These are phyloP conservation scores for Solanum hybrid DNA, from an alignment of 305 asterid genomes.

Conservation along the genomic window DNA sequence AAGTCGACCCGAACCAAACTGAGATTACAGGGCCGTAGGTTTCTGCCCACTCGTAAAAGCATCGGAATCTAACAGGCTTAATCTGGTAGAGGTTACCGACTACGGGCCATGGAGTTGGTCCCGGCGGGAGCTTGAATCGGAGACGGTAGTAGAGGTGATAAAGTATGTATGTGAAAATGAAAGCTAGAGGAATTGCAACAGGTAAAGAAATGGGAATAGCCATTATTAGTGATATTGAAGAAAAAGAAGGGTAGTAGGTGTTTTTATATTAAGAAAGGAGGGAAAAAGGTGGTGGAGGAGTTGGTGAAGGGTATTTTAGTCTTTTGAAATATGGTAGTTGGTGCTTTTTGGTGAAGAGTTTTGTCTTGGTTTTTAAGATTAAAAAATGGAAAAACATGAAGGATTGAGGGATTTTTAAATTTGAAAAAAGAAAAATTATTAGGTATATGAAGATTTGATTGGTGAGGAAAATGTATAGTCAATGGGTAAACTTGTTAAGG, in stretches of 20 bases:
- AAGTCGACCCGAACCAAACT: constrained; percentile 40
- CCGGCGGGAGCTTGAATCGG: constrained; percentile 51
- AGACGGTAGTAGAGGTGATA: constrained; percentile 30
- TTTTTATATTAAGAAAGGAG: neutral
- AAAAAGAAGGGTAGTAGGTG: neutral
- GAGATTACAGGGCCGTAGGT: constrained; percentile 50
- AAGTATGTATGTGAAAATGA: constrained; percentile 12
- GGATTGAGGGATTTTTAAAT: neutral
- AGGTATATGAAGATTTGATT: neutral
- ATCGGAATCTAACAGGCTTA: constrained; percentile 47
- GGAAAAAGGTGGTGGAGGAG: neutral
- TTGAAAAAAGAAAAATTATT: neutral
- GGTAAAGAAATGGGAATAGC: neutral
- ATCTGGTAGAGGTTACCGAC: constrained; percentile 49
- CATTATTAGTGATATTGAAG: neutral
- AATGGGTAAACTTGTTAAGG: neutral
- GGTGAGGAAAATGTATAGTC: neutral
- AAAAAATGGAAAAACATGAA: neutral
- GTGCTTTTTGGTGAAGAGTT: neutral
- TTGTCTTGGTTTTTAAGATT: neutral
- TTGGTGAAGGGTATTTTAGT: constrained; percentile 1
- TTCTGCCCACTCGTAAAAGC: constrained; percentile 52
- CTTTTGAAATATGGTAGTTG: neutral
- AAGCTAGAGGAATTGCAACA: constrained; percentile 18
- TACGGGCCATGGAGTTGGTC: constrained; percentile 43